Evolutionary conservation across 768 basidiomycete species (phyloP), one percentile per base, ranked within the genome.

Genomic region (Pleurotus giganteus): DNA sequence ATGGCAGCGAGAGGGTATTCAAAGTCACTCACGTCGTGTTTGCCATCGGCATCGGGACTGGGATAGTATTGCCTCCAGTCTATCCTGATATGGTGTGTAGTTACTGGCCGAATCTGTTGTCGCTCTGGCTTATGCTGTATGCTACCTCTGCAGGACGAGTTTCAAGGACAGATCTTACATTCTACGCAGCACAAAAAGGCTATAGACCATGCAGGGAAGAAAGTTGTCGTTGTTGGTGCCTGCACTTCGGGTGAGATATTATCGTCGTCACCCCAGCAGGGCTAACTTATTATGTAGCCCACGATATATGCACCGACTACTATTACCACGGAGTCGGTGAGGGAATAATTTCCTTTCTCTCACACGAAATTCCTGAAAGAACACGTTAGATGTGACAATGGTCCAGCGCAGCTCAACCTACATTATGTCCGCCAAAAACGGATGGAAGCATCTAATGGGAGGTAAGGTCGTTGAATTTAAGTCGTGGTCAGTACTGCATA

Each of bases 191-290:
- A 88, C 65, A 74, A 76, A 36, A 71, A 65, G n/a, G 84, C 84
- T 0, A 67, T 71, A 9, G 82, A 83, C 36, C 83, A 84, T 59
- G 42, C 64, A 1, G 88, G 86, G 12, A 89, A 89, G 70, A 90
- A 84, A 62, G 86, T 88, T 0, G 74, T 84, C 3, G 81, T 91
- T 2, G 69, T 90, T 3, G 88, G 88, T 1, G 76, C 86, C 12
- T 82, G 82, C 50, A 86, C 4, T 71, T 84, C 85, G 17, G 72
- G 75, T 74, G 36, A 29, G 61, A 2, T 31, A 5, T n/a, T 28
- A 7, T 19, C 26, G 42, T 13, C 70, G 36, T 2, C 26, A 2
- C 31, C 12, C 47, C 7, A 13, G 5, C 13, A 7, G 24, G 19
- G 37, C 26, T 17, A 29, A n/a, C 42, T 28, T 4, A 28, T 0